Evolutionary conservation across 1,284 basidiomycete species (phyloP).

Genomic region (Fomitiporia mediterranea): DNA sequence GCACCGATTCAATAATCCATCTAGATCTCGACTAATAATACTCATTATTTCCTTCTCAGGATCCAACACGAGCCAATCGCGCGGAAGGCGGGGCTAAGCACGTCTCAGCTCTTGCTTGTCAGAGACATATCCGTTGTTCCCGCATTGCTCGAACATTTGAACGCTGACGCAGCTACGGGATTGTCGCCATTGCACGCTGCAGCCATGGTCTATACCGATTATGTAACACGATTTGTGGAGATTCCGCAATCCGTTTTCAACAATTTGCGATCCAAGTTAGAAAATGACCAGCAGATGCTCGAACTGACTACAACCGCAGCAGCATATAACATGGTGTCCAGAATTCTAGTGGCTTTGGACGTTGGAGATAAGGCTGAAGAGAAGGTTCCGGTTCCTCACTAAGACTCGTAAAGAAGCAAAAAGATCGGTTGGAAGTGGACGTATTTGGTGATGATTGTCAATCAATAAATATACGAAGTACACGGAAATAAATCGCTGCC

Average conservation of each 20-base stretch:
- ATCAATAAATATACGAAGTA: too few relatives aligned
- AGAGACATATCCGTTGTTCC: constrained; percentile 38
- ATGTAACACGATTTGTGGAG: constrained; percentile 39
- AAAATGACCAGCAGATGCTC: constrained; percentile 40
- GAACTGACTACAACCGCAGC: constrained; percentile 46
- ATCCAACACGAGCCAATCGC: constrained; percentile 50
- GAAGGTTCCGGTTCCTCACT: constrained; percentile 22
- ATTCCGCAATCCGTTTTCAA: constrained; percentile 34
- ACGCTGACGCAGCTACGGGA: neutral
- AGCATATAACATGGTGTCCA: constrained; percentile 53
- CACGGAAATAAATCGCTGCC: too few relatives aligned
- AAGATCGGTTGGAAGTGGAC: neutral
- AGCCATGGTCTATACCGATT: constrained; percentile 45
- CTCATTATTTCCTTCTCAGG: constrained; percentile 23
- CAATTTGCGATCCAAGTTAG: constrained; percentile 30
- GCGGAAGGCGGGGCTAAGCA: constrained; percentile 40
- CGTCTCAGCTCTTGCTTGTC: constrained; percentile 42
- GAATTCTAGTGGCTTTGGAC: constrained; percentile 49
- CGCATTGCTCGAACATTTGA: constrained; percentile 20
- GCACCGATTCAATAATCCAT: neutral
- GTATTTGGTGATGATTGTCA: too few relatives aligned
- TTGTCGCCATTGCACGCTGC: constrained; percentile 39
- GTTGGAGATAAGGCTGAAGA: constrained; percentile 42
- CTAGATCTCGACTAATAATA: neutral
- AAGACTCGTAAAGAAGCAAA: neutral